These are phyloP conservation scores for Tarenaya hassleriana DNA, from an alignment of 345 rosid genomes.

Conservation along the genomic window DNA sequence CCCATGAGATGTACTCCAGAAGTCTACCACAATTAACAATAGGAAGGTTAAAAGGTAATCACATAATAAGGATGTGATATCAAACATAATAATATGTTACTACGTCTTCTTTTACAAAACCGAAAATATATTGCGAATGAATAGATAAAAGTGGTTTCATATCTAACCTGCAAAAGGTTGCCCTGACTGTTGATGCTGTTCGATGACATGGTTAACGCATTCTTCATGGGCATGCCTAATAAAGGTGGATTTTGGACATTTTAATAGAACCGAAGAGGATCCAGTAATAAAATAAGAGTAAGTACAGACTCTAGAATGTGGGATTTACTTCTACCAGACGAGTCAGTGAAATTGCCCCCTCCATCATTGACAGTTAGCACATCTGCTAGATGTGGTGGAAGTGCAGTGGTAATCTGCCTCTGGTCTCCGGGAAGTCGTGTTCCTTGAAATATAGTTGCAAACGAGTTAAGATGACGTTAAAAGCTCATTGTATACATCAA, in stretches of 20 bases:
- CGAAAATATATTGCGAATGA: neutral
- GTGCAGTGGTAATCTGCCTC: constrained; percentile 67
- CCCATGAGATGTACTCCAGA: constrained; percentile 68
- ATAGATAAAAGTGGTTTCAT: constrained; percentile 4
- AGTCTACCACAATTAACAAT: constrained; percentile 34
- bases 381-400: constrained; percentile 80
- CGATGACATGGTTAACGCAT: constrained; percentile 48
- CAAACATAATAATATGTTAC: no score
- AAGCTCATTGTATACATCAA: neutral
- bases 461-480: neutral
- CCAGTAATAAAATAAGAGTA: neutral
- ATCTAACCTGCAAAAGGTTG: constrained; percentile 60
- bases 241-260: constrained; percentile 10
- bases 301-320: neutral
- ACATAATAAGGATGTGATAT: constrained; percentile 2
- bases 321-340: constrained; percentile 38
- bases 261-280: neutral
- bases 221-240: constrained; percentile 65
- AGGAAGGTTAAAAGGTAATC: constrained; percentile 10
- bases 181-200: constrained; percentile 56
- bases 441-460: constrained; percentile 38
- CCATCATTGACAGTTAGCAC: constrained; percentile 55
- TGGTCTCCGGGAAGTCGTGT: constrained; percentile 71
- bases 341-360: constrained; percentile 48
- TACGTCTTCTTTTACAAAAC: neutral